These are phyloP conservation scores for Metschnikowia corniflorae DNA, from an alignment of 805 yeast genomes.

Conservation along the genomic window DNA sequence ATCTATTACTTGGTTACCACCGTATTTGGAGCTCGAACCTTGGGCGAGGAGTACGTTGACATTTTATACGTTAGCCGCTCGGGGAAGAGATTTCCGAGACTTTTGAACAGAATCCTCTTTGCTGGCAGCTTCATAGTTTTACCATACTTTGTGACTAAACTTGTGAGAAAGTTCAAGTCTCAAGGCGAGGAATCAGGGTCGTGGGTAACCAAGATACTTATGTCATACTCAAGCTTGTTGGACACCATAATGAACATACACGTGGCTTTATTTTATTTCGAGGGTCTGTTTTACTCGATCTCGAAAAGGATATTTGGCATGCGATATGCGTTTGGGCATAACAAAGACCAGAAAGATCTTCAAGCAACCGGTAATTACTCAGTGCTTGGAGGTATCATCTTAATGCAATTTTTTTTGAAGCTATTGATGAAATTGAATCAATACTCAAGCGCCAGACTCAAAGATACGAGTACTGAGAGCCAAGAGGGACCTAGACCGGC, in stretches of 20 bases:
- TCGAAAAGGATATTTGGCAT: slow-evolving; percentile 76
- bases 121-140: slow-evolving; percentile 56
- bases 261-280: slow-evolving; percentile 76
- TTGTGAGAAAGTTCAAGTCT: slow-evolving; percentile 24
- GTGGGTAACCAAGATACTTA: slow-evolving; percentile 21
- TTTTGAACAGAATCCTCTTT: slow-evolving; percentile 51
- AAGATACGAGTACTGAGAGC: not conserved
- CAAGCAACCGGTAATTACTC: slow-evolving; percentile 63
- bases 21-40: slow-evolving; percentile 66
- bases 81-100: slow-evolving; percentile 49
- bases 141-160: slow-evolving; percentile 50
- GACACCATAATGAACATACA: slow-evolving; percentile 64
- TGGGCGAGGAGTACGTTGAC: slow-evolving; percentile 95
- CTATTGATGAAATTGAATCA: slow-evolving; percentile 30
- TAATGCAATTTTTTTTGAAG: slow-evolving; percentile 51
- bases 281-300: slow-evolving; percentile 76
- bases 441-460: slow-evolving; percentile 8
- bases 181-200: slow-evolving; percentile 17
- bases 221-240: slow-evolving; percentile 44
- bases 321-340: slow-evolving; percentile 73
- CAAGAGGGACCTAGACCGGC: no score
- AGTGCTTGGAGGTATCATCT: slow-evolving; percentile 60
- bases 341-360: slow-evolving; percentile 40
- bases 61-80: slow-evolving; percentile 55
- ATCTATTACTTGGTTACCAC: slow-evolving; percentile 76